These are phyloP conservation scores for Cucurbita maxima DNA, from an alignment of 306 rosid genomes.

Conservation along the genomic window DNA sequence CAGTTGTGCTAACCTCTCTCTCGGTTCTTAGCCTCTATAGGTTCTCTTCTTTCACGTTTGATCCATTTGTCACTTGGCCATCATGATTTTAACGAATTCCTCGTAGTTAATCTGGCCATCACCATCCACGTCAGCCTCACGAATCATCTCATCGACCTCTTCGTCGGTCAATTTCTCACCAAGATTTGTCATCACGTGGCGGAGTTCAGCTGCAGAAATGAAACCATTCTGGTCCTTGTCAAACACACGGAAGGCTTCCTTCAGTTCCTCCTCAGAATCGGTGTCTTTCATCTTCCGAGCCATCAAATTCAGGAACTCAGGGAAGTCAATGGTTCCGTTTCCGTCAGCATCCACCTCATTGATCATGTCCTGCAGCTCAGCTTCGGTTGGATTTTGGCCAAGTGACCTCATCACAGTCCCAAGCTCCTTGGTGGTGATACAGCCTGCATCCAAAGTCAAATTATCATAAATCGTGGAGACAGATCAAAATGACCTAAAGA, in stretches of 20 bases:
- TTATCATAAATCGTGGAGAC: background rate
- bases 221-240: conserved; percentile 85
- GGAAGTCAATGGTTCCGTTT: conserved; percentile 68
- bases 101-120: conserved; percentile 76
- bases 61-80: conserved; percentile 51
- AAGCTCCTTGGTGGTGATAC: conserved; percentile 73
- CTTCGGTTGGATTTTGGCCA: conserved; percentile 81
- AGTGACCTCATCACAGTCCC: conserved; percentile 75
- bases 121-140: conserved; percentile 73
- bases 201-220: conserved; percentile 85
- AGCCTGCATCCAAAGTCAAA: conserved; percentile 23
- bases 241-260: conserved; percentile 72
- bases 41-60: background rate
- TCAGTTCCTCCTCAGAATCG: conserved; percentile 71
- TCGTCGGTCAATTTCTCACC: conserved; percentile 86
- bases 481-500: background rate
- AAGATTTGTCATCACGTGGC: conserved; percentile 74
- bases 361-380: conserved; percentile 73
- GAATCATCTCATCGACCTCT: conserved; percentile 74
- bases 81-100: conserved; percentile 77
- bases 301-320: conserved; percentile 72
- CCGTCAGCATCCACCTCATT: conserved; percentile 84
- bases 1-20: background rate
- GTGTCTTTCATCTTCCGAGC: conserved; percentile 79
- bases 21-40: background rate